phyloP scores from a whole-genome alignment of 2,329 filamentous ascomycete species.

The Aspergillus pseudoviridinutans region DNA sequence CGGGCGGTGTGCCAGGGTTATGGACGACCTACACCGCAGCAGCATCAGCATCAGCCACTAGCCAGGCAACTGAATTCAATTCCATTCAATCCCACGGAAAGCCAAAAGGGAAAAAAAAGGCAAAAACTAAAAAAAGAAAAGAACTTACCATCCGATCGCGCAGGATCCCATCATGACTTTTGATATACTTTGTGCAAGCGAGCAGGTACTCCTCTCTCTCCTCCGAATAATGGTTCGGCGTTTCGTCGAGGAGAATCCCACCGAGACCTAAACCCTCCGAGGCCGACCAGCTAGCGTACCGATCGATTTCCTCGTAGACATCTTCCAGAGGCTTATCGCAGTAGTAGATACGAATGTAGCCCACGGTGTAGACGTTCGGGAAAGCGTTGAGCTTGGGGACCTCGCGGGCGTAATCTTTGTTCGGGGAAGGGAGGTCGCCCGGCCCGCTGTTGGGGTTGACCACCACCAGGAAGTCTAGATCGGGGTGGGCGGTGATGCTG shows the following conservation, averaged over 20 bases:
- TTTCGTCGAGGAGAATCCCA: slow-evolving; percentile 17
- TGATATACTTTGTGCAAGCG: slow-evolving; percentile 3
- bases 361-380: slow-evolving; percentile 17
- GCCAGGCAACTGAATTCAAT: too few relatives aligned
- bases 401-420: slow-evolving; percentile 12
- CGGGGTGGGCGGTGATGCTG: slow-evolving; percentile 10
- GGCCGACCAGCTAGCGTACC: slow-evolving; percentile 12
- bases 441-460: slow-evolving; percentile 18
- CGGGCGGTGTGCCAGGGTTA: slow-evolving; percentile 15
- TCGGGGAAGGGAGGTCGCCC: slow-evolving; percentile 6
- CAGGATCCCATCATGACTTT: slow-evolving; percentile 3
- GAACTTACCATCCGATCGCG: slow-evolving; percentile 4
- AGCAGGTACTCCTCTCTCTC: slow-evolving; percentile 8
- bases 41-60: too few relatives aligned
- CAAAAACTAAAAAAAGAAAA: too few relatives aligned
- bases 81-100: too few relatives aligned
- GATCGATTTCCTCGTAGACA: slow-evolving; percentile 13
- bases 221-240: slow-evolving; percentile 9
- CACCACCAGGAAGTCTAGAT: slow-evolving; percentile 13
- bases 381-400: slow-evolving; percentile 12
- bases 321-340: slow-evolving; percentile 16
- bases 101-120: too few relatives aligned
- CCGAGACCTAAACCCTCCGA: slow-evolving; percentile 8
- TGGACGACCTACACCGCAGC: slow-evolving; percentile 2
- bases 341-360: slow-evolving; percentile 22